Percentiles rank a stretch among this genome's conserved stretches.
phyloP scores from a whole-genome alignment of 1,284 basidiomycete genomes.

The Ustilago sp. region DNA sequence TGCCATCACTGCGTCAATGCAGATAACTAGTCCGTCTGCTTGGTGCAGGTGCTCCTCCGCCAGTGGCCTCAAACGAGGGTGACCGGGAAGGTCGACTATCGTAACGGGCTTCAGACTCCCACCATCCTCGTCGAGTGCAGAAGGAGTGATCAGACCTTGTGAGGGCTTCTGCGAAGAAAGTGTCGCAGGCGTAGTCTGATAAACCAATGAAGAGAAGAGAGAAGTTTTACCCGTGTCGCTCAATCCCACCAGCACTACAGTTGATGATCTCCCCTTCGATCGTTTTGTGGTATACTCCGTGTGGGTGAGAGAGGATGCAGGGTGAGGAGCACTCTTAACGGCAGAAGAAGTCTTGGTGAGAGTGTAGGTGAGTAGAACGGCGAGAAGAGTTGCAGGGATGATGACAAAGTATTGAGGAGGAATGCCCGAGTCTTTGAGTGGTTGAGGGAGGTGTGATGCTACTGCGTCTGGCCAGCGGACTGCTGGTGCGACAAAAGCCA shows the following conservation, averaged over 20 bases:
- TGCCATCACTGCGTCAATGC: slow-evolving; percentile 63
- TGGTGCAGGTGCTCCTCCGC: slow-evolving; percentile 48
- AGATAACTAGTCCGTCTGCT: slow-evolving; percentile 64
- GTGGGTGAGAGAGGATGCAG: not conserved
- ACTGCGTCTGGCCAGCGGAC: slow-evolving; percentile 55
- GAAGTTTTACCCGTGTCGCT: slow-evolving; percentile 62
- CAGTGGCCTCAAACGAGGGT: slow-evolving; percentile 57
- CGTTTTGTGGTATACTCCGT: slow-evolving; percentile 23
- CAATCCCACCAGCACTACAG: slow-evolving; percentile 58
- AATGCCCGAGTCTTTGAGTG: slow-evolving; percentile 35
- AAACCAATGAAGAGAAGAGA: slow-evolving; percentile 61
- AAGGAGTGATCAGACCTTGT: slow-evolving; percentile 25
- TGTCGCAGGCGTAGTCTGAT: slow-evolving; percentile 52
- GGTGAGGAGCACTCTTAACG: slow-evolving; percentile 18
- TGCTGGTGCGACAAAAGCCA: slow-evolving; percentile 45
- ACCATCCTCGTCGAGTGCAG: not conserved
- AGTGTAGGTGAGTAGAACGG: slow-evolving; percentile 48
- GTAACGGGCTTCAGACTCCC: slow-evolving; percentile 29
- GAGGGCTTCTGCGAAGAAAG: slow-evolving; percentile 56
- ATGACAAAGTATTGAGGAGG: slow-evolving; percentile 51
- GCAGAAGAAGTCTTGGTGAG: slow-evolving; percentile 37
- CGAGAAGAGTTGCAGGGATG: slow-evolving; percentile 48
- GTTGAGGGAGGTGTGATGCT: slow-evolving; percentile 36
- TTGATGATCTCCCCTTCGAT: slow-evolving; percentile 35
- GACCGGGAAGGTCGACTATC: slow-evolving; percentile 63